Conservation (phyloP, 345 rosid species). For the rapeseed (Brassica napus) region Da-Ae NC_063444.1:29639501-29640000, state of each 20-base stretch:
- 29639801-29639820: conserved; percentile 44
- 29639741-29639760: conserved; percentile 66
- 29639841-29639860: conserved; percentile 66
- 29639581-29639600: conserved; percentile 71
- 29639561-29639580: conserved; percentile 87
- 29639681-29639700: conserved; percentile 47
- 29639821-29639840: conserved; percentile 59
- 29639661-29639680: conserved; percentile 57
- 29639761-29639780: conserved; percentile 82
- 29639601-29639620: conserved; percentile 46
- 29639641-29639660: conserved; percentile 69
- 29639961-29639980: background rate
- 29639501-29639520: conserved; percentile 88
- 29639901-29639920: conserved; percentile 50
- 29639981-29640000: background rate
- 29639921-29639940: conserved; percentile 50
- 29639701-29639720: conserved; percentile 45
- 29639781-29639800: conserved; percentile 59
- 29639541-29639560: conserved; percentile 86
- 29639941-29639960: background rate
- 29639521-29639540: conserved; percentile 89
- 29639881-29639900: conserved; percentile 42
- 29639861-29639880: conserved; percentile 54
- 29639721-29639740: conserved; percentile 49
- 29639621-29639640: conserved; percentile 57